Conservation (phyloP, 1,284 basidiomycete genomes). For the Cutaneotrichosporon cutaneum region DNA sequence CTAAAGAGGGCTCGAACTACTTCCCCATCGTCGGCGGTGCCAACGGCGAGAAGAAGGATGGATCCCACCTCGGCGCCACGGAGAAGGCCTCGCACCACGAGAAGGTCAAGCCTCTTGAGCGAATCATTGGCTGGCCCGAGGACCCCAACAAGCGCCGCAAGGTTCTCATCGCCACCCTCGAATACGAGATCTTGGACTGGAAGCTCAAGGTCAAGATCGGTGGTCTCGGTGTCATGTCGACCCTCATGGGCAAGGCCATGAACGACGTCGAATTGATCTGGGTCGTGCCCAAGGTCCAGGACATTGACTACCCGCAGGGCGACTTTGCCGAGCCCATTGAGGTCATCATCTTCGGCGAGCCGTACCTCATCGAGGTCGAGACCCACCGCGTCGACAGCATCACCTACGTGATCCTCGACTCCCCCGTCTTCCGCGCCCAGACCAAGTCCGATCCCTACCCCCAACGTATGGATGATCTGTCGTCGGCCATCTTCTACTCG, state of each 20-base stretch:
- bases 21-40: constrained; percentile 60
- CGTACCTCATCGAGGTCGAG: constrained; percentile 90
- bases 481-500: constrained; percentile 92
- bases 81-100: constrained; percentile 55
- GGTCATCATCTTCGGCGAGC: constrained; percentile 91
- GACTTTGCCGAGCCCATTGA: constrained; percentile 88
- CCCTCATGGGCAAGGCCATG: constrained; percentile 94
- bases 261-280: constrained; percentile 88
- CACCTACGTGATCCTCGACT: constrained; percentile 86
- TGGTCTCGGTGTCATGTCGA: constrained; percentile 93
- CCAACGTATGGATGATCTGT: constrained; percentile 91
- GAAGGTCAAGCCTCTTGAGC: constrained; percentile 59
- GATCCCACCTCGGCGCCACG: constrained; percentile 45
- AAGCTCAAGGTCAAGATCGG: constrained; percentile 95
- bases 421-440: constrained; percentile 90
- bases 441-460: constrained; percentile 92
- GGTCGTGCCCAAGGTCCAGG: constrained; percentile 90
- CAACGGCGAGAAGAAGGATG: constrained; percentile 53
- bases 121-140: constrained; percentile 89
- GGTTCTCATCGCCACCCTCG: constrained; percentile 83
- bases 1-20: constrained; percentile 50
- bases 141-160: constrained; percentile 82
- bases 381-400: constrained; percentile 89
- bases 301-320: constrained; percentile 84
- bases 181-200: constrained; percentile 95